phyloP scores from a whole-genome alignment of 495 filamentous ascomycete species.

The Tuber calosporum region DNA sequence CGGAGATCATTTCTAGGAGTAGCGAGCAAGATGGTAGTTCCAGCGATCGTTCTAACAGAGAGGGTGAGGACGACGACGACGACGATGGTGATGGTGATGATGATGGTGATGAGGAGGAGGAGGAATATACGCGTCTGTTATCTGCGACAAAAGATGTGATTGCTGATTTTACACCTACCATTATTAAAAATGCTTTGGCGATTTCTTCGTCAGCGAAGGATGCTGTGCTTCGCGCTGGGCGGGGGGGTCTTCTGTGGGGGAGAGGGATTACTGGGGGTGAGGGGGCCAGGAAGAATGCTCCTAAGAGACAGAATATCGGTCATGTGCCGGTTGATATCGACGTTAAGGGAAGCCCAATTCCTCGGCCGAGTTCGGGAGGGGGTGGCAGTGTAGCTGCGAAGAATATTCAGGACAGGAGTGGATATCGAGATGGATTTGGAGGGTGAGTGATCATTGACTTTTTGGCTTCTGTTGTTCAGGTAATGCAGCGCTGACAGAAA shows the following conservation, averaged over 20 bases:
- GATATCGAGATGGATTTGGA: constrained; percentile 1
- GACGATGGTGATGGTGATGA: background rate
- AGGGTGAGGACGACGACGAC: constrained; percentile 13
- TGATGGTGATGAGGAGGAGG: constrained; percentile 5
- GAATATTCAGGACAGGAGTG: background rate
- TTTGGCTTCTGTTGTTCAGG: background rate
- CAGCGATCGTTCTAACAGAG: constrained; percentile 23
- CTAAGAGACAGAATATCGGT: background rate
- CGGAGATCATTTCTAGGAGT: background rate
- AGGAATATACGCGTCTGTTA: background rate
- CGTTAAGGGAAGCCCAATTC: background rate
- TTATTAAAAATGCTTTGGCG: background rate
- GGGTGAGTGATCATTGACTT: background rate
- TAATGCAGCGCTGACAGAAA: background rate
- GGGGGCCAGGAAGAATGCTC: background rate
- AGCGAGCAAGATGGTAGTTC: constrained; percentile 10
- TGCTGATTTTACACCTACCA: background rate
- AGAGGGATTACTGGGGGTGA: background rate
- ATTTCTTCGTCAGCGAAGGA: background rate
- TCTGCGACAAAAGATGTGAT: background rate
- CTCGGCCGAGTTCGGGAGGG: background rate
- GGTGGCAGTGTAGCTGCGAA: background rate
- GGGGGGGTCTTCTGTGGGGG: background rate
- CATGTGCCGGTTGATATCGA: background rate
- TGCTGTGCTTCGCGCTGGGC: background rate